Conservation (phyloP, 2,329 filamentous ascomycete species). For the Malbranchea cinnamomea region DNA sequence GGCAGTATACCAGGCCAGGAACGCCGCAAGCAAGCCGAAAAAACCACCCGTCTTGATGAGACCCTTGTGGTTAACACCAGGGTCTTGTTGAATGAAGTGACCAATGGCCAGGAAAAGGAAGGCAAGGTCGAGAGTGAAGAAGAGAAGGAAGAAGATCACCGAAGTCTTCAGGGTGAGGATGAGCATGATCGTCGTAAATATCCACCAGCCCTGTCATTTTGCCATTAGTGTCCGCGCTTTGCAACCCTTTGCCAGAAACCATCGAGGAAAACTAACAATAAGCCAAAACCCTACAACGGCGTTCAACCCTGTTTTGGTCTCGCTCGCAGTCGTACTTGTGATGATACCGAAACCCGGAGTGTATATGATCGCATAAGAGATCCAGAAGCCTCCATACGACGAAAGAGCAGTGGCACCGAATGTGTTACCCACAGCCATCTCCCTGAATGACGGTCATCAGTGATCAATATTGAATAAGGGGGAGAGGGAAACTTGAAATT, state of each 20-base stretch:
- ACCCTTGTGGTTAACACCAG: conserved; percentile 25
- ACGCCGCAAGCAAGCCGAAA: conserved; percentile 68
- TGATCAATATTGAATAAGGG: too few species aligned
- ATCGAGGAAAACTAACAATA: conserved; percentile 31
- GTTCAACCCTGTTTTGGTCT: conserved; percentile 29
- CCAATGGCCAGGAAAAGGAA: conserved; percentile 58
- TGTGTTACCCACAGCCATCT: conserved; percentile 77
- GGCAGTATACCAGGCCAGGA: conserved; percentile 77
- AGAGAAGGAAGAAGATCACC: conserved; percentile 61
- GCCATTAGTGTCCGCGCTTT: too few species aligned
- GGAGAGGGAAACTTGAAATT: too few species aligned
- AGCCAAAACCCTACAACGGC: conserved; percentile 62
- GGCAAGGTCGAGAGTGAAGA: conserved; percentile 60
- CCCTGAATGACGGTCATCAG: too few species aligned
- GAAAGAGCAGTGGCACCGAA: conserved; percentile 70
- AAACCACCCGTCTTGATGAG: conserved; percentile 58
- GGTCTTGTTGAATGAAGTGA: conserved; percentile 41
- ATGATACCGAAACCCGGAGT: conserved; percentile 53
- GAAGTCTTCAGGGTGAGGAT: conserved; percentile 63
- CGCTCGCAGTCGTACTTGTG: conserved; percentile 24
- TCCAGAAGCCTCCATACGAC: conserved; percentile 76
- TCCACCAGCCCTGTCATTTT: conserved; percentile 60
- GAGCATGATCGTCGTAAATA: conserved; percentile 64
- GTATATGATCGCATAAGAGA: conserved; percentile 56
- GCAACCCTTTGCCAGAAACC: too few species aligned